Evolutionary conservation across 768 basidiomycete genomes (phyloP).

Genomic region (Suillus lakei): DNA sequence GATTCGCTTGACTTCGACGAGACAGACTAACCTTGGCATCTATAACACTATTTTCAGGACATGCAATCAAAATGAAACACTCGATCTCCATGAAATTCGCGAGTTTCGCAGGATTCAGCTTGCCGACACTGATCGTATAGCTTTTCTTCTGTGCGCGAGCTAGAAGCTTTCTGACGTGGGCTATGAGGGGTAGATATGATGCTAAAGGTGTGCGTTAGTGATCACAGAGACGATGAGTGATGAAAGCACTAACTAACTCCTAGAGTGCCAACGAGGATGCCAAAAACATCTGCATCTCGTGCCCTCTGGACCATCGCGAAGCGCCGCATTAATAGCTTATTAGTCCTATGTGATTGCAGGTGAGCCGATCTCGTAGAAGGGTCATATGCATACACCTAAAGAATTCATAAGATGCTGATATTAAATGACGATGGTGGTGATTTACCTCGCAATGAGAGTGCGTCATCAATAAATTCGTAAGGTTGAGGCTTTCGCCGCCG

Average conservation of each 20-base stretch:
- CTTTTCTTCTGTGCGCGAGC: constrained; percentile 77
- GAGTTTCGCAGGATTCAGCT: constrained; percentile 92
- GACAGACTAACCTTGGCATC: constrained; percentile 60
- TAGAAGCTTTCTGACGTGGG: constrained; percentile 76
- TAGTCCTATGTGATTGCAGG: constrained; percentile 71
- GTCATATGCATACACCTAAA: constrained; percentile 79
- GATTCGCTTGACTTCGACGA: not conserved
- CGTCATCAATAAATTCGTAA: constrained; percentile 88
- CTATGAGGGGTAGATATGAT: constrained; percentile 85
- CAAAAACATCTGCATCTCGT: constrained; percentile 91
- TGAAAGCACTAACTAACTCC: constrained; percentile 68
- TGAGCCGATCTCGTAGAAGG: constrained; percentile 52
- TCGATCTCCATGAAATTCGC: constrained; percentile 97
- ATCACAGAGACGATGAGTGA: not conserved
- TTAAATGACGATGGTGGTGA: not conserved
- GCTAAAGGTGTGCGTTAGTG: constrained; percentile 44
- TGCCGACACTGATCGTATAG: constrained; percentile 95
- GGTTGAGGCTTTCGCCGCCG: constrained; percentile 77
- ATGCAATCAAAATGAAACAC: constrained; percentile 94
- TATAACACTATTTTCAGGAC: constrained; percentile 87
- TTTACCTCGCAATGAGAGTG: constrained; percentile 68
- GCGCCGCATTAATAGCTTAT: constrained; percentile 86
- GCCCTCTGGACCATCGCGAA: constrained; percentile 89
- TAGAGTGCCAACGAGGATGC: constrained; percentile 92
- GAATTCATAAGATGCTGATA: not conserved